phyloP scores from a whole-genome alignment of 441 rosid genomes.

The Raphanus hybrid region DNA sequence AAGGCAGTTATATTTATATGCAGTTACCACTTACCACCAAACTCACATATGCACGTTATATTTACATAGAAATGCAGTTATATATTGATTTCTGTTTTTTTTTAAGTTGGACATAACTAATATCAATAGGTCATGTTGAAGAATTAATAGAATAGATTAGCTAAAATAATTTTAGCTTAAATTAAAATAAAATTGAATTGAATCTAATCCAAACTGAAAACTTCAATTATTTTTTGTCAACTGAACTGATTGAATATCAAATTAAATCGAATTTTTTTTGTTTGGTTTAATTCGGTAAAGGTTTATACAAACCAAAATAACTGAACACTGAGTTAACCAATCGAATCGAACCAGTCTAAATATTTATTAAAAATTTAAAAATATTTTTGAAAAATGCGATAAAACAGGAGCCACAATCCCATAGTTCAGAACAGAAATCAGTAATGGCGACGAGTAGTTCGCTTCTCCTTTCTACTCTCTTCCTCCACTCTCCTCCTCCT shows the following conservation, averaged over 20 bases:
- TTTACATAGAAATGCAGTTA: too few relatives aligned
- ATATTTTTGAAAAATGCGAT: neutral
- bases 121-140: too few relatives aligned
- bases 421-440: conserved; percentile 19
- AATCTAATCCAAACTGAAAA: neutral
- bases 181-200: neutral
- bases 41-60: too few relatives aligned
- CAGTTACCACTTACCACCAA: too few relatives aligned
- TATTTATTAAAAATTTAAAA: neutral
- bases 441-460: conserved; percentile 55
- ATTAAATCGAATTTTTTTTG: neutral
- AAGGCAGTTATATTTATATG: too few relatives aligned
- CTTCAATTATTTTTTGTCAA: neutral
- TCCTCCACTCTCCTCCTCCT: conserved; percentile 45
- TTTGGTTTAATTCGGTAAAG: neutral
- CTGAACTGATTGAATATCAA: neutral
- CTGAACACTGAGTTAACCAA: neutral
- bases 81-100: too few relatives aligned
- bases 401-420: conserved; percentile 41
- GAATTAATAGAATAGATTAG: too few relatives aligned
- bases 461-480: conserved; percentile 56
- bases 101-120: too few relatives aligned
- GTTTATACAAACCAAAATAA: neutral
- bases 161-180: neutral
- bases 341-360: neutral